A percentile compares a stretch with the other conserved stretches of the same genome.
phyloP scores from a whole-genome alignment of 768 basidiomycete genomes.

The Dioszegia hungarica region DNA sequence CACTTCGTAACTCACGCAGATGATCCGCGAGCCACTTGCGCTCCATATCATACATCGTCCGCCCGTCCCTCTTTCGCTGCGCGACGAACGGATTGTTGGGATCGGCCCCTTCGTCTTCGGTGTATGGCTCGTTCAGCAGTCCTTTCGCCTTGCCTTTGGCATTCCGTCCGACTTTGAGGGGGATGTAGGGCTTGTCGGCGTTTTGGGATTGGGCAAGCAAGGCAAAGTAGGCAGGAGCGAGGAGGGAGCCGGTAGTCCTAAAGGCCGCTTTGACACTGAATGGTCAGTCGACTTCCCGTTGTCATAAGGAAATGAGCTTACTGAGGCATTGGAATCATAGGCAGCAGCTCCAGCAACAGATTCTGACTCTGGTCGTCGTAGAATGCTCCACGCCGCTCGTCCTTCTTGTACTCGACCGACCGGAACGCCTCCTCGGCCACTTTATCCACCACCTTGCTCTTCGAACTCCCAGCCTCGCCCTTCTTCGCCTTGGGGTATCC shows the following conservation, averaged over 20 bases:
- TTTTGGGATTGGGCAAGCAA: slow-evolving; percentile 52
- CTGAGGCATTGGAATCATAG: slow-evolving; percentile 17
- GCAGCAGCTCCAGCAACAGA: slow-evolving; percentile 56
- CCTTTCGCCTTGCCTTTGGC: slow-evolving; percentile 51
- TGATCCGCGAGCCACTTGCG: slow-evolving; percentile 10
- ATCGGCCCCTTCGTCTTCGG: background rate
- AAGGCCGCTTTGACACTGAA: slow-evolving; percentile 54
- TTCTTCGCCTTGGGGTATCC: slow-evolving; percentile 21
- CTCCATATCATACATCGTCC: slow-evolving; percentile 48
- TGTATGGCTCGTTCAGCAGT: background rate
- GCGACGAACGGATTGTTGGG: background rate
- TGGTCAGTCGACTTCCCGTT: slow-evolving; percentile 30
- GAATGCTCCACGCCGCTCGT: slow-evolving; percentile 34
- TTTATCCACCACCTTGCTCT: slow-evolving; percentile 16
- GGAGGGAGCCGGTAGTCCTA: slow-evolving; percentile 49
- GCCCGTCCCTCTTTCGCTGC: background rate
- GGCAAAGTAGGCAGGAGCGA: slow-evolving; percentile 62
- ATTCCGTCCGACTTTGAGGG: slow-evolving; percentile 32
- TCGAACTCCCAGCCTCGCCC: slow-evolving; percentile 50
- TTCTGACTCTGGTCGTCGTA: slow-evolving; percentile 51
- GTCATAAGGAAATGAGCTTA: background rate
- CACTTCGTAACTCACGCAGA: slow-evolving; percentile 10
- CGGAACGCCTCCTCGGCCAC: slow-evolving; percentile 12
- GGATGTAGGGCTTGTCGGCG: slow-evolving; percentile 25
- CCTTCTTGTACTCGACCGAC: slow-evolving; percentile 13